A percentile compares a stretch with the other conserved stretches of the same genome.
Evolutionary conservation across 257 asterid genomes (phyloP).

Genomic region (Ophiorrhiza pumila): DNA sequence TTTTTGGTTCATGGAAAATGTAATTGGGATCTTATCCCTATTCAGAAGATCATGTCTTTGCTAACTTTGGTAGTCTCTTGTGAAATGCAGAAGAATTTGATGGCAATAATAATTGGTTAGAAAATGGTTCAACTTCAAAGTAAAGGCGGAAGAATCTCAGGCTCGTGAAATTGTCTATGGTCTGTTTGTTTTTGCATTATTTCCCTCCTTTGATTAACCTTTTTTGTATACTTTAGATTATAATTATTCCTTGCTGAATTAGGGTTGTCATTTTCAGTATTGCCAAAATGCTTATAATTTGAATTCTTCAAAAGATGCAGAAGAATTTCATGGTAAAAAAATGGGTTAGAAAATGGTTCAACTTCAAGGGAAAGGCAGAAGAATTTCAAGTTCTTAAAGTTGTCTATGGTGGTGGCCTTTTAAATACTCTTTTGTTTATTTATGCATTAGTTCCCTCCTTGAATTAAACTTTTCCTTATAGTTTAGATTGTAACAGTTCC

Average conservation of each 20-base stretch:
- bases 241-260: constrained; percentile 15
- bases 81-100: constrained; percentile 91
- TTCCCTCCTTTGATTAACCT: constrained; percentile 5
- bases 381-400: constrained; percentile 65
- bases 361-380: constrained; percentile 69
- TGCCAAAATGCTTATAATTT: background rate
- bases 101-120: constrained; percentile 85
- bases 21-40: constrained; percentile 3
- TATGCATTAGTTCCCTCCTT: constrained; percentile 10
- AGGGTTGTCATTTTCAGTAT: background rate
- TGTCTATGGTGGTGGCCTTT: constrained; percentile 63
- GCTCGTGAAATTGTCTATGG: constrained; percentile 67
- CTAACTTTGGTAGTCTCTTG: constrained; percentile 37
- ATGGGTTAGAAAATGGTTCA: constrained; percentile 81
- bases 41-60: constrained; percentile 15
- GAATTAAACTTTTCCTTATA: background rate
- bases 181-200: constrained; percentile 10
- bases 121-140: constrained; percentile 82
- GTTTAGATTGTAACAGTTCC: constrained; percentile 10
- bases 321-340: constrained; percentile 95
- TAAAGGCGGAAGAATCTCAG: constrained; percentile 66
- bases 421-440: no score
- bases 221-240: constrained; percentile 4
- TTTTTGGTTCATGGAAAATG: constrained; percentile 19
- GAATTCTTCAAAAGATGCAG: no score